A percentile compares a stretch with the other conserved stretches of the same genome.
Conservation (phyloP, 768 basidiomycete genomes). For the Auricularia cornea region DNA sequence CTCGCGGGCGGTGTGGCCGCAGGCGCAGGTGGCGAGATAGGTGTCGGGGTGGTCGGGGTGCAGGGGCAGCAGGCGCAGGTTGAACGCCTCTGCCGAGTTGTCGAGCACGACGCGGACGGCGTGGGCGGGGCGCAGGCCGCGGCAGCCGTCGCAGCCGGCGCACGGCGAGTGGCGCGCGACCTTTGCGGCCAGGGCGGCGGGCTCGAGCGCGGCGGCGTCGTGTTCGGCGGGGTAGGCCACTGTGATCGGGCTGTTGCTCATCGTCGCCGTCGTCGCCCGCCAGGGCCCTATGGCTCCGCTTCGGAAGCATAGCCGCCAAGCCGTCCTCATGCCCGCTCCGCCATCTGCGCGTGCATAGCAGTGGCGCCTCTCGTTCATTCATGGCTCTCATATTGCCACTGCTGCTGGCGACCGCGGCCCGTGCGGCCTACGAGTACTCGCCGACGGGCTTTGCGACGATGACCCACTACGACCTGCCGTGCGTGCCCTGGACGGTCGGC, state of each 20-base stretch:
- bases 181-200: slow-evolving; percentile 54
- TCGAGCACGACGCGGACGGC: slow-evolving; percentile 46
- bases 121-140: slow-evolving; percentile 59
- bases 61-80: slow-evolving; percentile 5
- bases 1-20: slow-evolving; percentile 55
- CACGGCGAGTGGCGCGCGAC: slow-evolving; percentile 79
- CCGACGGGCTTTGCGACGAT: slow-evolving; percentile 58
- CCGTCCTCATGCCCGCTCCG: no score
- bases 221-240: slow-evolving; percentile 55
- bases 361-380: no score
- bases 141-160: slow-evolving; percentile 53
- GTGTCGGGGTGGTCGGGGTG: slow-evolving; percentile 38
- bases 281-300: neutral
- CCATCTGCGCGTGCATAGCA: no score
- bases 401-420: neutral
- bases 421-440: slow-evolving; percentile 56
- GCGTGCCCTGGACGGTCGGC: slow-evolving; percentile 5
- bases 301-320: no score
- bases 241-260: neutral
- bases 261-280: neutral
- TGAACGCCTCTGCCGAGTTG: slow-evolving; percentile 11
- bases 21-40: slow-evolving; percentile 57
- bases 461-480: slow-evolving; percentile 59
- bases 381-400: neutral
- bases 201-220: slow-evolving; percentile 37